A percentile compares a stretch with the other conserved stretches of the same genome.
These are phyloP conservation scores for Grosmannia penicillata DNA, from an alignment of 2,329 filamentous ascomycete species.

Conservation along the genomic window DNA sequence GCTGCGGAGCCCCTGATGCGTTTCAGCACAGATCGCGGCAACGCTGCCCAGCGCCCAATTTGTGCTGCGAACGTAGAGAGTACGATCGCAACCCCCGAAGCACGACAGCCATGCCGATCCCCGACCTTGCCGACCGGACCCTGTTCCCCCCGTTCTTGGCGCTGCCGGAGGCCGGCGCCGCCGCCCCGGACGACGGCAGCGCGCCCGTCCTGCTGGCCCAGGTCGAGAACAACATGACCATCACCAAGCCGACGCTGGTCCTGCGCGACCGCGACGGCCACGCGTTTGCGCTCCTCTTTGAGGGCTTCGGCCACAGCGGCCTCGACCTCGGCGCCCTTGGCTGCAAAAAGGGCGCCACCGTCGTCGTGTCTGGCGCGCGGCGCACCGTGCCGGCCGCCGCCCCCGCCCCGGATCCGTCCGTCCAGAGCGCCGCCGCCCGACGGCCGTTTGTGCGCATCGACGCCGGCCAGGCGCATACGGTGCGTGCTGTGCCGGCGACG, in stretches of 20 bases:
- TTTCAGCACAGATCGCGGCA: too few species aligned
- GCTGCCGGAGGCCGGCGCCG: slow-evolving; percentile 13
- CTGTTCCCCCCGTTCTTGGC: slow-evolving; percentile 20
- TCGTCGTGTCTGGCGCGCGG: slow-evolving; percentile 21
- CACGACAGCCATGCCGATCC: slow-evolving; percentile 9
- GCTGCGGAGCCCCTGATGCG: too few species aligned
- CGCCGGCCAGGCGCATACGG: slow-evolving; percentile 16
- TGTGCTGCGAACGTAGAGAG: too few species aligned
- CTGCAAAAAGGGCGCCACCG: slow-evolving; percentile 23
- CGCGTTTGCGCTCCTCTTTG: slow-evolving; percentile 31
- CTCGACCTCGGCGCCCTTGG: slow-evolving; percentile 17
- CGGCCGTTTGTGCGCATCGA: slow-evolving; percentile 23
- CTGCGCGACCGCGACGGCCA: slow-evolving; percentile 22
- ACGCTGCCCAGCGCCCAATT: too few species aligned
- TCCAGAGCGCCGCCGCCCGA: slow-evolving; percentile 17
- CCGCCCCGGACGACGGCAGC: neutral
- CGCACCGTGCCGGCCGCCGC: slow-evolving; percentile 16
- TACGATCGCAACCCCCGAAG: too few species aligned
- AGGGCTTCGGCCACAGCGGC: slow-evolving; percentile 21
- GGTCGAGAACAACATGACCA: slow-evolving; percentile 30
- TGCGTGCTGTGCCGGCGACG: slow-evolving; percentile 19
- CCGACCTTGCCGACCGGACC: slow-evolving; percentile 18
- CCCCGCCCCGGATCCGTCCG: slow-evolving; percentile 11
- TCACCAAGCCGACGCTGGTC: slow-evolving; percentile 33
- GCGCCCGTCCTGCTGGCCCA: slow-evolving; percentile 27